Base-by-base conservation (phyloP, 2,329 filamentous ascomycete species). In the Chrysoporthe deuterocubensis region DNA sequence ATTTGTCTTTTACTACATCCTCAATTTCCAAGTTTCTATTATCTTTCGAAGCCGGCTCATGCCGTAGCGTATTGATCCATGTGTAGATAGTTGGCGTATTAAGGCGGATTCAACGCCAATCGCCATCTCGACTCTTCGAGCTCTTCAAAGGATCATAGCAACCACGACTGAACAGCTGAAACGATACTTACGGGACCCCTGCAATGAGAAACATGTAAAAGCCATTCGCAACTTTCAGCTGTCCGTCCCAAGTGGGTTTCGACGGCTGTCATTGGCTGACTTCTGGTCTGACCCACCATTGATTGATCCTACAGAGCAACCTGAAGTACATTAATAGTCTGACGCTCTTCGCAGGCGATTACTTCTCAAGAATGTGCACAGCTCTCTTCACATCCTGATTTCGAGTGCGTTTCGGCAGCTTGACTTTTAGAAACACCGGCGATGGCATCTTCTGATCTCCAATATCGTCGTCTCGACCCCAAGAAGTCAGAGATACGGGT, bases 401-500 rank as follows among this genome's bases (percentile, higher is more conserved):
- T 32, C 9, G 11, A 32, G 9, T 4, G 9, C 26, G 26, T 13
- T 9, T 26, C 8, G 3, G 5, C 7, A 26, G 5, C 3, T 26
- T 13, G 21, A 9, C 9, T 26, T 37, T 37, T 14, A 37, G 16
- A 7, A 37, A 5, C 26, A 9, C 2, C 7, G 34, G 26, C 16
- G 3, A 57, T 57, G 54, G 54, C 34, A 7, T 57, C 54, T 11
- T 37, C 54, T 18, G 16, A 11, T 8, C 34, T 57, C n/a, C 34
- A 57, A 32, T 57, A 57, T 5, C 54, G 34, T 40, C 54, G 32
- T 40, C 54, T 57, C 32, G 54, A 57, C 54, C 34, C 34, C 16
- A 57, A 57, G 4, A 57, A 40, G 34, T 57, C 54, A 9, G 54
- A 57, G 34, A 57, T 57, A 37, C 54, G 54, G 11, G 32, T 57